Percentiles rank a stretch among this genome's conserved stretches.
Evolutionary conservation across 192 early-diverging fungal genomes (phyloP).

Genomic region (Radiomyces spectabilis): DNA sequence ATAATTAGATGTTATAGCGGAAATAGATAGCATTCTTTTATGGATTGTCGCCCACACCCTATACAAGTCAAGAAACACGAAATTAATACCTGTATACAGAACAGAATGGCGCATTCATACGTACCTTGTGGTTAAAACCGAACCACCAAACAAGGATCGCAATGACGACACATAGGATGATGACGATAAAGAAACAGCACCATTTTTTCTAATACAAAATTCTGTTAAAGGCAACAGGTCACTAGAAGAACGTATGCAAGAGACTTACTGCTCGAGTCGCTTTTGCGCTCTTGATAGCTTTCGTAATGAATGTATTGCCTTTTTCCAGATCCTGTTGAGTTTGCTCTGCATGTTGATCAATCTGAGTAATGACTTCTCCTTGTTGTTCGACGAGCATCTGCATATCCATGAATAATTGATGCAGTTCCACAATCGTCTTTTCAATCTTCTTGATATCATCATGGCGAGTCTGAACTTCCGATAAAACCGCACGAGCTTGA

Average conservation of each 20-base stretch:
- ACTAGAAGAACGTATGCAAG: not conserved
- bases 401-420: constrained; percentile 82
- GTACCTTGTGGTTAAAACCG: constrained; percentile 2
- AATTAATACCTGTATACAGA: not conserved
- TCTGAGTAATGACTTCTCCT: constrained; percentile 57
- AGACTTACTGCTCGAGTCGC: constrained; percentile 4
- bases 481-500: constrained; percentile 63
- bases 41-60: not conserved
- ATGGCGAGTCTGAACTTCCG: constrained; percentile 76
- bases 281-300: constrained; percentile 12
- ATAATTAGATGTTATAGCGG: too few relatives aligned
- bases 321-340: constrained; percentile 11
- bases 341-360: constrained; percentile 49
- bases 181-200: constrained; percentile 16
- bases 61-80: not conserved
- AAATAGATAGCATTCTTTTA: too few relatives aligned
- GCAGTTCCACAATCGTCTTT: constrained; percentile 74
- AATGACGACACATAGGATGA: constrained; percentile 10
- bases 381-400: constrained; percentile 68
- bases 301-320: constrained; percentile 4
- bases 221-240: not conserved
- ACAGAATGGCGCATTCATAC: not conserved
- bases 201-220: constrained; percentile 20
- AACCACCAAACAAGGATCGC: constrained; percentile 22
- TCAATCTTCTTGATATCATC: constrained; percentile 80